Percentiles rank a stretch among this genome's conserved stretches.
Evolutionary conservation across 202 grass and related monocot genomes (phyloP).

Genomic region (Digitaria exilis): DNA sequence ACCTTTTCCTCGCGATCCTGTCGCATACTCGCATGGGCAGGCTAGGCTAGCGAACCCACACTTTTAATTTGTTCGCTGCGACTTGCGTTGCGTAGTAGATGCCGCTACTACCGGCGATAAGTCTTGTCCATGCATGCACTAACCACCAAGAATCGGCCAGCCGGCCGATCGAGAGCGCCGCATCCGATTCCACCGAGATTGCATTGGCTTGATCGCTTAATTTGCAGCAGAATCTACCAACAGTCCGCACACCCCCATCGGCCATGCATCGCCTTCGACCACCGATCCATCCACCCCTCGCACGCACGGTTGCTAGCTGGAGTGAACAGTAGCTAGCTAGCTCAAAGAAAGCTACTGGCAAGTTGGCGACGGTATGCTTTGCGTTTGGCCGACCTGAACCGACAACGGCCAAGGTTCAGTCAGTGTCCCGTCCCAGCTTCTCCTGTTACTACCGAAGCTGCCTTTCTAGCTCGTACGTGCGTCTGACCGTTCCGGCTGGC

Average conservation of each 20-base stretch:
- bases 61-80: not conserved
- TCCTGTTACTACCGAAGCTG: not conserved
- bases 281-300: not conserved
- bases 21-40: too few relatives aligned
- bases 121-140: constrained; percentile 40
- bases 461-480: not conserved
- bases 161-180: not conserved
- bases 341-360: not conserved
- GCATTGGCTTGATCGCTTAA: not conserved
- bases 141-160: not conserved
- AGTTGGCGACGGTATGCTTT: constrained; percentile 16
- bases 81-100: constrained; percentile 12
- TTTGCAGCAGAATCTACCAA: constrained; percentile 29
- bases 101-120: not conserved
- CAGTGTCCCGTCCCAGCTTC: not conserved
- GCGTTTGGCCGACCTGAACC: constrained; percentile 24
- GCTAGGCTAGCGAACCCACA: too few relatives aligned
- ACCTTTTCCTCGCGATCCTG: not conserved
- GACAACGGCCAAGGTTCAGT: constrained; percentile 13
- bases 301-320: not conserved
- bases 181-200: constrained; percentile 38
- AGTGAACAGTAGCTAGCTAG: too few relatives aligned
- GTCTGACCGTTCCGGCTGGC: not conserved
- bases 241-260: not conserved
- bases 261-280: not conserved